Conservation (phyloP, 2,329 filamentous ascomycete species). For the Cladosporium oxysporum region DNA sequence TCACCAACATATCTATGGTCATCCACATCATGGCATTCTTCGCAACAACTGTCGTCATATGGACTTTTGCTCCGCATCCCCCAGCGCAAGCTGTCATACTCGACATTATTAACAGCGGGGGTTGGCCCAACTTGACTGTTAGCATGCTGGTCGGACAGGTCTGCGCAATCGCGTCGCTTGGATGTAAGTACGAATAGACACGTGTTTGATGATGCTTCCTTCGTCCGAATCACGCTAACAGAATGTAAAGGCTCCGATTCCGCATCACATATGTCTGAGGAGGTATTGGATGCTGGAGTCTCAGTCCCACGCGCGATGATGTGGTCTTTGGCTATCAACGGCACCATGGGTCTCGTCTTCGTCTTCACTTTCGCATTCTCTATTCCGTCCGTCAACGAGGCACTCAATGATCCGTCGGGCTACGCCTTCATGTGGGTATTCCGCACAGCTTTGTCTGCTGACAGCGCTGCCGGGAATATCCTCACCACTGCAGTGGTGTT, state of each 20-base stretch:
- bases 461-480: constrained; percentile 27
- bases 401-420: constrained; percentile 32
- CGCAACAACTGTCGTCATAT: constrained; percentile 43
- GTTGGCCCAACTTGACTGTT: constrained; percentile 44
- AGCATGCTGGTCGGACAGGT: constrained; percentile 43
- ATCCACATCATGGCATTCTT: constrained; percentile 49
- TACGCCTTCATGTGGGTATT: constrained; percentile 32
- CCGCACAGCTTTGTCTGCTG: constrained; percentile 19
- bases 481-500: constrained; percentile 35
- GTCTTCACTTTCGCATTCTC: constrained; percentile 40
- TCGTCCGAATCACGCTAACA: not conserved
- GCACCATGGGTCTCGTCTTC: constrained; percentile 37
- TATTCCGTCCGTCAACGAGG: constrained; percentile 31
- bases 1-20: constrained; percentile 37
- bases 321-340: constrained; percentile 42
- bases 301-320: constrained; percentile 48
- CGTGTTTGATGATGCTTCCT: not conserved
- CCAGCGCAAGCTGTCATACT: constrained; percentile 36
- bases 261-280: constrained; percentile 40
- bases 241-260: constrained; percentile 38
- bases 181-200: not conserved
- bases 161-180: not conserved
- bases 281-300: constrained; percentile 41
- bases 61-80: constrained; percentile 36
- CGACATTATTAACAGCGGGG: constrained; percentile 40